Evolutionary conservation across 2,329 filamentous ascomycete species (phyloP), one percentile per base, ranked within the genome.

Genomic region (Arthrobotrys musiformis): DNA sequence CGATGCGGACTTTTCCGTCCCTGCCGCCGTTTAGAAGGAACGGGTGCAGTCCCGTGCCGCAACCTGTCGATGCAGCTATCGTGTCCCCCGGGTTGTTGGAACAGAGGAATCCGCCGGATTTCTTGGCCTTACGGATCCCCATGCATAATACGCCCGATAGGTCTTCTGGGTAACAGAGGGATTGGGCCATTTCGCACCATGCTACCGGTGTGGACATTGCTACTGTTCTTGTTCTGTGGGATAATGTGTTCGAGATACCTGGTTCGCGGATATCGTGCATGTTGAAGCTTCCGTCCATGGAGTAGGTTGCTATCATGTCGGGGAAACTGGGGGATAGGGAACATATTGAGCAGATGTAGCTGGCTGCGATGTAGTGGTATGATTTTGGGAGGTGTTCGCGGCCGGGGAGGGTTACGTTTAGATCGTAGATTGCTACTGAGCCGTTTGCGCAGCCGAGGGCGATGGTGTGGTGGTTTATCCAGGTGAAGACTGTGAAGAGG

Each of bases 321-420:
- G 86, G 86, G 8, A 83, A 83, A 3, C 86, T 86, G 0, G 86
- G 86, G 78, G 84, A 85, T 74, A 84, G 85, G 2, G 85, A 85
- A 6, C 82, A 81, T 0, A 88, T 81, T 11, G 82, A 82, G 6
- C 85, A 81, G 56, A 88, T 85, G 81, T 86, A 87, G 1, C 84
- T 85, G 30, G 84, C 83, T 60, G 85, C 82, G 19, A 81, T 56
- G 54, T 74, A 82, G 44, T 83, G 82, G 80, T 85, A 86, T 37
- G 86, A 82, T 80, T 83, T 83, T 2, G 86, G 86, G 13, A 81
- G 81, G 2, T 82, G 81, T 63, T 64, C 37, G 64, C 62, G 44
- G 62, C 62, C 17, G 17, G 68, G 30, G 46, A 69, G 24, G 48
- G 79, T 19, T 52, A 56, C 33, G 62, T 78, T 78, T 17, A 81